Evolutionary conservation across 768 basidiomycete species (phyloP).

Genomic region (Gloeopeniophorella convolvens): DNA sequence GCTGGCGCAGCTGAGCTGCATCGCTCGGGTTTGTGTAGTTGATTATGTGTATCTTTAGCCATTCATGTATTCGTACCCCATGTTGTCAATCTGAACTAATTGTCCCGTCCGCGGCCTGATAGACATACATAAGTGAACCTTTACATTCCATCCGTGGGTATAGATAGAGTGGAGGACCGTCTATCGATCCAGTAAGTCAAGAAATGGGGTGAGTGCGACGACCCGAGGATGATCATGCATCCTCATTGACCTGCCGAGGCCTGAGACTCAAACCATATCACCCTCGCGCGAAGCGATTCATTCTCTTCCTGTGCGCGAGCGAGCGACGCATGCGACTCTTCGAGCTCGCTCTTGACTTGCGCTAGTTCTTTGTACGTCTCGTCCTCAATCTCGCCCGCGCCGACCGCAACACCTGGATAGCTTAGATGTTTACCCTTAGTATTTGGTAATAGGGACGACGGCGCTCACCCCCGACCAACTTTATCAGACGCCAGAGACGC

Average conservation of each 20-base stretch:
- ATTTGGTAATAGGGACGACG: background rate
- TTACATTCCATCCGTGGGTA: too few species aligned
- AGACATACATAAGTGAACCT: too few species aligned
- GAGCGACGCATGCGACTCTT: slow-evolving; percentile 38
- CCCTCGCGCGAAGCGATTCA: slow-evolving; percentile 32
- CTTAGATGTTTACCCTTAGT: too few species aligned
- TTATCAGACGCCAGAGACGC: slow-evolving; percentile 77
- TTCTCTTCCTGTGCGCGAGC: slow-evolving; percentile 47
- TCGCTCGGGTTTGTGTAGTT: too few species aligned
- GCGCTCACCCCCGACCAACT: slow-evolving; percentile 53
- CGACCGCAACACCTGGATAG: slow-evolving; percentile 77
- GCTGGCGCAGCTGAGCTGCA: too few species aligned
- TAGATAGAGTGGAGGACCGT: too few species aligned
- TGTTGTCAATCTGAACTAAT: too few species aligned
- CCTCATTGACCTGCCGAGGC: background rate
- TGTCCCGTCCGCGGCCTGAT: too few species aligned
- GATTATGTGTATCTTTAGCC: background rate
- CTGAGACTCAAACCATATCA: slow-evolving; percentile 6
- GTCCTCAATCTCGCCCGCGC: slow-evolving; percentile 66
- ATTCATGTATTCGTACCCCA: too few species aligned
- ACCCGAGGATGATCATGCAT: too few species aligned
- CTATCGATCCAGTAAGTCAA: too few species aligned
- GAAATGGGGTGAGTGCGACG: too few species aligned
- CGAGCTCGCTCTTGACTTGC: slow-evolving; percentile 44
- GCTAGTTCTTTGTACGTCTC: slow-evolving; percentile 42